Conservation (phyloP, 2,329 filamentous ascomycete species). For the Aspergillus brunneoviolaceus region DNA sequence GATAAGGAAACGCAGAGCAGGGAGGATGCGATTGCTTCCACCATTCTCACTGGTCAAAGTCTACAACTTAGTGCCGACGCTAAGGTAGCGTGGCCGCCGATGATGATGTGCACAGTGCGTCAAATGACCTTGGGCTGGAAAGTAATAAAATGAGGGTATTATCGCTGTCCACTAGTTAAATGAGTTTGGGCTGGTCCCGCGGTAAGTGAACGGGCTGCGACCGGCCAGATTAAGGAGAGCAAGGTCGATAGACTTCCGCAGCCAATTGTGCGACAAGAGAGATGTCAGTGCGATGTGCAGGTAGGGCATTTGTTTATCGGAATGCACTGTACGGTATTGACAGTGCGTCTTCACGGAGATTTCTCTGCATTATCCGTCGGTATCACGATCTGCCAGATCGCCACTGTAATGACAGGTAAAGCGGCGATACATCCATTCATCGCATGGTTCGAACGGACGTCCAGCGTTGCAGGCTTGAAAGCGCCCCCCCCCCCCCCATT, state of each 20-base stretch:
- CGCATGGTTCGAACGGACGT: too few relatives aligned
- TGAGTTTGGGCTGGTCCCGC: conserved; percentile 3
- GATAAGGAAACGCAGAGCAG: not conserved
- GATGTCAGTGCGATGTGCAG: too few relatives aligned
- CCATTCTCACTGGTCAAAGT: not conserved
- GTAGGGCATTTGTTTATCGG: too few relatives aligned
- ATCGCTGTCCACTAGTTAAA: not conserved
- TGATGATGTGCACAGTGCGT: conserved; percentile 13
- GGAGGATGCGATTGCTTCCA: not conserved
- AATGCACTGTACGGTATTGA: too few relatives aligned
- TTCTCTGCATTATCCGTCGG: too few relatives aligned
- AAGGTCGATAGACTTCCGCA: not conserved
- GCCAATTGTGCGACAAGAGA: too few relatives aligned
- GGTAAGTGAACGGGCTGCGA: not conserved
- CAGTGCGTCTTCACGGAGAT: too few relatives aligned
- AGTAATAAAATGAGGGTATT: not conserved
- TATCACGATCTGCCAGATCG: too few relatives aligned
- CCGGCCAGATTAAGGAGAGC: not conserved
- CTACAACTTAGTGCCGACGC: conserved; percentile 5
- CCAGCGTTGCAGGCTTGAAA: too few relatives aligned
- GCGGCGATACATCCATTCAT: too few relatives aligned
- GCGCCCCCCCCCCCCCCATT: not conserved
- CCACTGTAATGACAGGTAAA: too few relatives aligned
- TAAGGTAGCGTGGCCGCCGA: conserved; percentile 12
- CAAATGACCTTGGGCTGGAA: conserved; percentile 11